A percentile compares a stretch with the other conserved stretches of the same genome.
phyloP scores from a whole-genome alignment of 2,329 filamentous ascomycete species.

The Monosporascus sp. region DNA sequence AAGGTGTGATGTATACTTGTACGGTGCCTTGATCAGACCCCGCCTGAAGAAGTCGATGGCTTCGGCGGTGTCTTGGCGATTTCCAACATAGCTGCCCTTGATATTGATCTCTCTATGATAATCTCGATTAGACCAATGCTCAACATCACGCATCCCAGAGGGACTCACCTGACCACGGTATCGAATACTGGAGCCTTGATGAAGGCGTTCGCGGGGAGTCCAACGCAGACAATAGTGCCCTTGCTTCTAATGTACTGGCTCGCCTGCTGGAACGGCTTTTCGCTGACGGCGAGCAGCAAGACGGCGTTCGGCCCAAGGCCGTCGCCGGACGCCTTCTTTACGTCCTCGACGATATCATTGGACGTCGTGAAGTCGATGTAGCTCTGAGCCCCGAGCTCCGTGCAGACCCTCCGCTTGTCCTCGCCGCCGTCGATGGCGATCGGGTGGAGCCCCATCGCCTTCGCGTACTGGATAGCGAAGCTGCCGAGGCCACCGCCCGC shows the following conservation, averaged over 20 bases:
- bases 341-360: slow-evolving; percentile 76
- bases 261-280: slow-evolving; percentile 95
- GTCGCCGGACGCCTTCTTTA: slow-evolving; percentile 74
- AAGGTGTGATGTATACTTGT: slow-evolving; percentile 48
- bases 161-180: slow-evolving; percentile 57
- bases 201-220: slow-evolving; percentile 74
- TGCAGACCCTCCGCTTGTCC: slow-evolving; percentile 70
- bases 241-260: slow-evolving; percentile 79
- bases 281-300: slow-evolving; percentile 76
- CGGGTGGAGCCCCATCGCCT: slow-evolving; percentile 77
- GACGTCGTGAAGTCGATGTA: slow-evolving; percentile 78
- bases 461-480: slow-evolving; percentile 80
- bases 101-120: slow-evolving; percentile 73
- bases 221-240: slow-evolving; percentile 83
- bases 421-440: slow-evolving; percentile 80
- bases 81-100: slow-evolving; percentile 90
- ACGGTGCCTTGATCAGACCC: slow-evolving; percentile 81
- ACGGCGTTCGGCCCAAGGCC: slow-evolving; percentile 84
- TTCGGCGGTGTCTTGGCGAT: slow-evolving; percentile 81
- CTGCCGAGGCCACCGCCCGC: slow-evolving; percentile 75
- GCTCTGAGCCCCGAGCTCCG: slow-evolving; percentile 61
- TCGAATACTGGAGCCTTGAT: slow-evolving; percentile 84
- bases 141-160: not conserved
- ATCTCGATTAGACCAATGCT: not conserved
- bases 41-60: slow-evolving; percentile 84